phyloP scores from a whole-genome alignment of 306 rosid species.

The Gleditsia sinensis region DNA sequence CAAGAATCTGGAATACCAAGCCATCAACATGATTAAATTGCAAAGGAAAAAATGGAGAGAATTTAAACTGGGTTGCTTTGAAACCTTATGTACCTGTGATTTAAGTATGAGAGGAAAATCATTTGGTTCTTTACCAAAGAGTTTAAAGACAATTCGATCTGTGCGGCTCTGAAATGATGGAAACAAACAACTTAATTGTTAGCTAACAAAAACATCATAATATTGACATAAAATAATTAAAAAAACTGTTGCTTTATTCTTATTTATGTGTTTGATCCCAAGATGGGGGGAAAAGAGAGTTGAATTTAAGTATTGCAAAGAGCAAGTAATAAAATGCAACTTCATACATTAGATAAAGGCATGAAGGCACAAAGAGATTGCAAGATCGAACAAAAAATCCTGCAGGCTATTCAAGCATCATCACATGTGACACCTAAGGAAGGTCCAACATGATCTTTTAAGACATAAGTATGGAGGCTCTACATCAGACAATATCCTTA shows the following conservation, averaged over 20 bases:
- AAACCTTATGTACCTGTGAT: slow-evolving; percentile 53
- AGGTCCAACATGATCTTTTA: neutral
- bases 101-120: slow-evolving; percentile 49
- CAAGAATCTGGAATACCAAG: slow-evolving; percentile 66
- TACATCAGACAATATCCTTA: neutral
- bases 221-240: neutral
- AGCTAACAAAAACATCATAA: slow-evolving; percentile 23
- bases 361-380: neutral
- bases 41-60: slow-evolving; percentile 27
- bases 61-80: slow-evolving; percentile 12
- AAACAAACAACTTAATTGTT: slow-evolving; percentile 38
- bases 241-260: neutral
- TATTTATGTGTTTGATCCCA: neutral
- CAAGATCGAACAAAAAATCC: slow-evolving; percentile 5
- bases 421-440: slow-evolving; percentile 8
- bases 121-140: slow-evolving; percentile 62
- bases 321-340: slow-evolving; percentile 23
- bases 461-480: neutral
- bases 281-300: neutral
- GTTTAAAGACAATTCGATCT: slow-evolving; percentile 57
- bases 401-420: slow-evolving; percentile 12
- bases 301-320: slow-evolving; percentile 4
- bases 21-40: slow-evolving; percentile 18
- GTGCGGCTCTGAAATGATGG: slow-evolving; percentile 52
- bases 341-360: slow-evolving; percentile 18